Percentiles rank a stretch among this genome's conserved stretches.
Evolutionary conservation across 306 rosid species (phyloP).

Genomic region (Cicer cuneatum): DNA sequence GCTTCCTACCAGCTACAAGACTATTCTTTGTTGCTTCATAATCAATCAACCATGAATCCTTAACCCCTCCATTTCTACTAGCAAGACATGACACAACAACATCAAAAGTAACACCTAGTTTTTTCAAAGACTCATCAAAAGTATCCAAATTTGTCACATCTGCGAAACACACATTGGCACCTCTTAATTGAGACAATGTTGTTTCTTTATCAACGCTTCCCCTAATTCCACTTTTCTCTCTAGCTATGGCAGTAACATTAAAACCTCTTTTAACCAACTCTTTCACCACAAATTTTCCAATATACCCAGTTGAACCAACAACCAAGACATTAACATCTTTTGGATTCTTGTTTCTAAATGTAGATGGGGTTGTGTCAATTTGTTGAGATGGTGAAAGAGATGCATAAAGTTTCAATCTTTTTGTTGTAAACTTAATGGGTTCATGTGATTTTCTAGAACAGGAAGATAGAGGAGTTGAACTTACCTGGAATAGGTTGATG

Average conservation of each 20-base stretch:
- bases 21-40: constrained; percentile 93
- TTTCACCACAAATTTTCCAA: constrained; percentile 84
- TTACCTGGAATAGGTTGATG: constrained; percentile 58
- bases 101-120: constrained; percentile 65
- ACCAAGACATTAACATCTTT: constrained; percentile 75
- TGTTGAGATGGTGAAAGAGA: constrained; percentile 54
- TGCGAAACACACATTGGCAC: constrained; percentile 82
- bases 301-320: constrained; percentile 96
- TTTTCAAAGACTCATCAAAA: constrained; percentile 62
- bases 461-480: constrained; percentile 50
- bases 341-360: constrained; percentile 71
- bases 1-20: constrained; percentile 78
- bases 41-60: constrained; percentile 96
- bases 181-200: constrained; percentile 66
- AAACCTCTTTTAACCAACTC: constrained; percentile 86
- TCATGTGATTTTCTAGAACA: constrained; percentile 41
- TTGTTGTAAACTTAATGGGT: constrained; percentile 47
- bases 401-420: constrained; percentile 56
- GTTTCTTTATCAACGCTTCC: constrained; percentile 66
- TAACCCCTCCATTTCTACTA: constrained; percentile 87
- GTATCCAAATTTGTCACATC: constrained; percentile 75
- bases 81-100: constrained; percentile 96
- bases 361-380: constrained; percentile 52
- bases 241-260: constrained; percentile 76
- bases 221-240: constrained; percentile 86